Evolutionary conservation across 1,284 basidiomycete genomes (phyloP).

Genomic region (Pseudomicrostroma phylloplanum): DNA sequence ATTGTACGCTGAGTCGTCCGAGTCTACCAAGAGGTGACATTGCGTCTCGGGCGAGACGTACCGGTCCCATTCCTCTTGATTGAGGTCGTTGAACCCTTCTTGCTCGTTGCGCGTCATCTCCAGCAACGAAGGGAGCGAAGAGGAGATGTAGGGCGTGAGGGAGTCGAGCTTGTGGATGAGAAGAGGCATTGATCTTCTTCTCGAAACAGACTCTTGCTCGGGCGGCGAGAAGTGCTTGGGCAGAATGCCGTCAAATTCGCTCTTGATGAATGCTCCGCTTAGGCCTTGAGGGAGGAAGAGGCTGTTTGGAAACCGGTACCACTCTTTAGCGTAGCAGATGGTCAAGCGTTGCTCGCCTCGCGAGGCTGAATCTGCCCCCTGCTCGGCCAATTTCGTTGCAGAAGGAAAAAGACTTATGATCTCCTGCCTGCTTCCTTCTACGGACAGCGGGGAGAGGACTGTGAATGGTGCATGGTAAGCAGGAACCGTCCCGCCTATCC

Average conservation of each 20-base stretch:
- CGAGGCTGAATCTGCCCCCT: slow-evolving; percentile 4
- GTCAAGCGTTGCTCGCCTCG: slow-evolving; percentile 18
- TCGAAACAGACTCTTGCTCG: background rate
- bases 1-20: slow-evolving; percentile 21
- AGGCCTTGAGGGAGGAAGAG: slow-evolving; percentile 74
- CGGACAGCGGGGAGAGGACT: slow-evolving; percentile 70
- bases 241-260: slow-evolving; percentile 79
- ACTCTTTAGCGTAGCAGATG: slow-evolving; percentile 86
- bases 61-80: slow-evolving; percentile 68
- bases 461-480: slow-evolving; percentile 89
- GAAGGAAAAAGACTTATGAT: background rate
- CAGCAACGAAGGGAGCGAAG: background rate
- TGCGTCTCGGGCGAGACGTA: slow-evolving; percentile 56
- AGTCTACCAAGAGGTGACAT: slow-evolving; percentile 46
- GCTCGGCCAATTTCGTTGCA: slow-evolving; percentile 21
- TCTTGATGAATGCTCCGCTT: slow-evolving; percentile 77
- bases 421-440: slow-evolving; percentile 54
- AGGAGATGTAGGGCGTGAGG: no score
- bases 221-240: slow-evolving; percentile 66
- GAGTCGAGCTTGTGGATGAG: background rate
- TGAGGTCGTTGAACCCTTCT: slow-evolving; percentile 75
- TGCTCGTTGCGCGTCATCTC: slow-evolving; percentile 63
- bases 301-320: slow-evolving; percentile 87
- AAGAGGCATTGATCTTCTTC: no score
- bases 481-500: slow-evolving; percentile 71